A percentile compares a stretch with the other conserved stretches of the same genome.
phyloP scores from a whole-genome alignment of 176 grass and related monocot genomes.

The Aegilops bicornis region DNA sequence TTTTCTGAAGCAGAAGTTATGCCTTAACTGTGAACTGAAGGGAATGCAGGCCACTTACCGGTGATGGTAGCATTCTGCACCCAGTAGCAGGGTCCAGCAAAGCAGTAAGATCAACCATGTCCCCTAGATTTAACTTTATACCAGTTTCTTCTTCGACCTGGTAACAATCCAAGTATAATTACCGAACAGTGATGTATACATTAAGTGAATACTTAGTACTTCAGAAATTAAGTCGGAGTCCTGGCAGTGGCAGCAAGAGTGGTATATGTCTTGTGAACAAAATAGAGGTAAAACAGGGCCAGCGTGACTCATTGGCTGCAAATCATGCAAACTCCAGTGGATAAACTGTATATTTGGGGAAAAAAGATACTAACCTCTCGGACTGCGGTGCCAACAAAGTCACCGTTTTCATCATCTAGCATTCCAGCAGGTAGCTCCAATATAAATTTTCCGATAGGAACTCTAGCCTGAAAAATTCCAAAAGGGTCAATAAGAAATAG shows the following conservation, averaged over 20 bases:
- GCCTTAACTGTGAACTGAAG: neutral
- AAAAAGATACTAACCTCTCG: conserved; percentile 58
- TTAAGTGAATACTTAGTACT: neutral
- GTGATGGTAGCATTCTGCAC: conserved; percentile 65
- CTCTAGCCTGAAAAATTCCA: conserved; percentile 57
- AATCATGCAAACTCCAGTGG: neutral
- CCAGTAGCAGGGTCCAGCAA: conserved; percentile 67
- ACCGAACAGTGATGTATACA: neutral
- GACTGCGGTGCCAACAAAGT: conserved; percentile 87
- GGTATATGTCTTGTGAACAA: neutral
- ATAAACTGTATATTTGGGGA: neutral
- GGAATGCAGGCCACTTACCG: conserved; percentile 41
- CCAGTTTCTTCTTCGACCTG: conserved; percentile 94
- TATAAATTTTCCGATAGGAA: conserved; percentile 78
- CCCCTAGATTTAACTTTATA: conserved; percentile 69
- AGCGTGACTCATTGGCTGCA: neutral
- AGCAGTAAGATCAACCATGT: conserved; percentile 88
- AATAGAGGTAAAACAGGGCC: neutral
- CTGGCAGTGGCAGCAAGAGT: too few species aligned
- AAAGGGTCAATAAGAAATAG: neutral
- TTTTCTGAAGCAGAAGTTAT: neutral
- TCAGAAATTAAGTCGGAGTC: neutral
- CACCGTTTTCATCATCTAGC: conserved; percentile 84
- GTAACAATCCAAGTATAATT: conserved; percentile 10
- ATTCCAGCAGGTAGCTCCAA: conserved; percentile 93